Evolutionary conservation across 352 stramenopile genomes (phyloP).

Genomic region (Phytophthora pini): DNA sequence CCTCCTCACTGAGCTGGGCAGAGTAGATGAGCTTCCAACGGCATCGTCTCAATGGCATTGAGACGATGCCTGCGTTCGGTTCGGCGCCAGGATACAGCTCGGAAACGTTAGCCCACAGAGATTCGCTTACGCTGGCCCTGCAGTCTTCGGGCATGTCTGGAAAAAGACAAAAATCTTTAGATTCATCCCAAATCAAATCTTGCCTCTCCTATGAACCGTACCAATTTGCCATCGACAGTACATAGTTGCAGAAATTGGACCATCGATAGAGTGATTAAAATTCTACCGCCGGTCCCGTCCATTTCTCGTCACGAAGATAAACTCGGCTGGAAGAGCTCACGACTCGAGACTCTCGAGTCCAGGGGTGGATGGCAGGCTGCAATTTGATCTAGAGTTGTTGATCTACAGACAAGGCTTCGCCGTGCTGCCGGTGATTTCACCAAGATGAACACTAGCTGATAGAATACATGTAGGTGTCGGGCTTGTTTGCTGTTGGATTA

Average conservation of each 20-base stretch:
- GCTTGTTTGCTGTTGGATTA: no score
- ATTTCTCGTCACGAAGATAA: slow-evolving; percentile 9
- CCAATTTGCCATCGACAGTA: slow-evolving; percentile 11
- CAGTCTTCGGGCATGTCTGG: slow-evolving; percentile 4
- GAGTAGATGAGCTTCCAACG: slow-evolving; percentile 11
- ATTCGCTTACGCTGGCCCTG: slow-evolving; percentile 9
- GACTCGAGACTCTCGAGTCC: no score
- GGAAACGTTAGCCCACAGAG: background rate
- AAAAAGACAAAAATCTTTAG: slow-evolving; percentile 24
- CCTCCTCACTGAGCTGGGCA: slow-evolving; percentile 33
- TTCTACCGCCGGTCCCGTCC: slow-evolving; percentile 1
- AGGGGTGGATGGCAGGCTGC: no score
- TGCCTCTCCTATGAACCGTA: slow-evolving; percentile 20
- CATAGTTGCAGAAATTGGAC: background rate
- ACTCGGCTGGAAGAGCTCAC: background rate
- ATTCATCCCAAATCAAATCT: slow-evolving; percentile 22
- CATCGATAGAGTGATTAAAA: slow-evolving; percentile 21
- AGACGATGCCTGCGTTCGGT: slow-evolving; percentile 10
- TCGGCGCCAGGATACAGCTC: slow-evolving; percentile 11
- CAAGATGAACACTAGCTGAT: no score
- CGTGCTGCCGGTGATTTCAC: no score
- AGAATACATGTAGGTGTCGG: no score
- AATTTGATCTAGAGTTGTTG: no score
- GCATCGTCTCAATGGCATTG: slow-evolving; percentile 27
- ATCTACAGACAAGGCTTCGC: no score